Base-by-base conservation (phyloP, 768 basidiomycete genomes). In the Termitomyces sp. region DNA sequence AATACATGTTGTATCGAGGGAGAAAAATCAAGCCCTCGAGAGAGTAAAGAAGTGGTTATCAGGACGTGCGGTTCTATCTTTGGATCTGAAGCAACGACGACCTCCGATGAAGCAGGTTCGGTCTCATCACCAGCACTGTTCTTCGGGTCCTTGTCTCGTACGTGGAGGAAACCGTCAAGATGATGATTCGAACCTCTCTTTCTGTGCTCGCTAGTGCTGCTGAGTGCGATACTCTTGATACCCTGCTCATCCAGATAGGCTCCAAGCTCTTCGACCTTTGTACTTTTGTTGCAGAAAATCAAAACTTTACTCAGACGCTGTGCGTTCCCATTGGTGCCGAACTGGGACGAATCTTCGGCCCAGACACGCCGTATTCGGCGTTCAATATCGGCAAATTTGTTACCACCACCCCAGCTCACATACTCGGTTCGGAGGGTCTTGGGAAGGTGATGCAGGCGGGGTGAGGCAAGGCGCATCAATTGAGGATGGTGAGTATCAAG, bases 1-100 rank as follows among this genome's bases (percentile, higher is more conserved):
- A 97, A 88, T 3, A 96, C 89, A 64, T 95, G 85, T 59, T 81
- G 79, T 62, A 96, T 83, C 4, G 75, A 74, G 0, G 92, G 86
- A 14, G 85, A 76, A 65, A 97, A 97, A 69, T 97, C 95, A 1
- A 96, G 81, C 1, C 95, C 95, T 19, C 95, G 83, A 10, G 92
- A 93, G 27, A 97, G 85, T 34, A 97, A 77, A 5, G 93, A 95
- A 0, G 95, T 97, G 34, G 95, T 95, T 54, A 96, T 79, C 64
- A 97, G 77, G 38, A 95, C 86, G 54, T 83, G 82, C 16, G 88
- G 84, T 0, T 71, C 70, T 7, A 72, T 65, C 45, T 73, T 68
- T 2, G 70, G 68, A 58, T 72, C 70, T 48, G 59, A 69, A 27
- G 5, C 60, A 68, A 43, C 31, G 34, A 31, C 5, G 37, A 49